A percentile compares a stretch with the other conserved stretches of the same genome.
These are phyloP conservation scores for Penicillium nucicola DNA, from an alignment of 495 filamentous ascomycete species.

Conservation along the genomic window DNA sequence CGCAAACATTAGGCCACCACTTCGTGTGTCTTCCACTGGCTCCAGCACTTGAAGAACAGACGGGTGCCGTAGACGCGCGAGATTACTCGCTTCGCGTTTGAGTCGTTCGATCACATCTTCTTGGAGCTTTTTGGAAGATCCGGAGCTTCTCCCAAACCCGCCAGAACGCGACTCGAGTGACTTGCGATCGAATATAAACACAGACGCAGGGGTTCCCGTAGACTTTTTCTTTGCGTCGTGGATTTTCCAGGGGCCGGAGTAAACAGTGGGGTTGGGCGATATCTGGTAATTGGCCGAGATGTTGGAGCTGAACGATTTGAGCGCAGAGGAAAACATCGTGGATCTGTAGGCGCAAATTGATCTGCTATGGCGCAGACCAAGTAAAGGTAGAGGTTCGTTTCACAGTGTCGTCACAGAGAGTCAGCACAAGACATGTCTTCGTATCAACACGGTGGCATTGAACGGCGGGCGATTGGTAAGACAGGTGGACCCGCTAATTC, in stretches of 20 bases:
- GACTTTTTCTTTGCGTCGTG: slow-evolving; percentile 96
- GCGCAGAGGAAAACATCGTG: slow-evolving; percentile 83
- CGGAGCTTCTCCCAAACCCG: slow-evolving; percentile 55
- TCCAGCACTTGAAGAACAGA: slow-evolving; percentile 90
- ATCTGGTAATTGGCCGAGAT: slow-evolving; percentile 88
- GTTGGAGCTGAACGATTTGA: slow-evolving; percentile 90
- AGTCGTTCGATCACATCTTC: slow-evolving; percentile 88
- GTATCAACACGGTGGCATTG: neutral
- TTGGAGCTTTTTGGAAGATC: slow-evolving; percentile 69
- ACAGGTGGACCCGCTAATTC: neutral
- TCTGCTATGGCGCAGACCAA: neutral
- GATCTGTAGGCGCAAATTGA: neutral
- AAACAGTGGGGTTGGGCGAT: slow-evolving; percentile 61
- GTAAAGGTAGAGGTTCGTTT: slow-evolving; percentile 7
- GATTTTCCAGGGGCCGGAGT: slow-evolving; percentile 93
- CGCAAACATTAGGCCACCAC: slow-evolving; percentile 90
- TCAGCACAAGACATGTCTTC: slow-evolving; percentile 7
- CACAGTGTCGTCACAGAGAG: slow-evolving; percentile 7
- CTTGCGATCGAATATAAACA: slow-evolving; percentile 94
- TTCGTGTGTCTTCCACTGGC: slow-evolving; percentile 90
- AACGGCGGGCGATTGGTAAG: neutral
- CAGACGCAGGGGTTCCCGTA: slow-evolving; percentile 79
- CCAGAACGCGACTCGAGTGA: slow-evolving; percentile 66
- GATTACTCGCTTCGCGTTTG: slow-evolving; percentile 83
- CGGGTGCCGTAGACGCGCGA: slow-evolving; percentile 85